A percentile compares a stretch with the other conserved stretches of the same genome.
Evolutionary conservation across 306 rosid genomes (phyloP).

Genomic region (Astragalus membranaceus): DNA sequence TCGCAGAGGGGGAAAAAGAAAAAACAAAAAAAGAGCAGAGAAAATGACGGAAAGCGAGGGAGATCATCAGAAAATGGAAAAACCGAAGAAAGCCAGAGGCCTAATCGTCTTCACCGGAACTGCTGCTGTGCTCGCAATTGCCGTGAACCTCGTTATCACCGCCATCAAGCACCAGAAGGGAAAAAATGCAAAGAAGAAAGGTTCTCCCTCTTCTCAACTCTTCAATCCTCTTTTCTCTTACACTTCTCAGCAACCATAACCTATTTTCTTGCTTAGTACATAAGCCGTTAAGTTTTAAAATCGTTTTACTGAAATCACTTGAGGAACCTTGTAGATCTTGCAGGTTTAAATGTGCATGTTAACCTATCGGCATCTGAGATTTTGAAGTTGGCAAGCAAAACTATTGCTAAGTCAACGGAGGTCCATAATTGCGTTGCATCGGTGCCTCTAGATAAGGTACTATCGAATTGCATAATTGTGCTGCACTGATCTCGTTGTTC

Average conservation of each 20-base stretch:
- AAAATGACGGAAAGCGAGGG: slow-evolving; percentile 54
- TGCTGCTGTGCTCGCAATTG: slow-evolving; percentile 69
- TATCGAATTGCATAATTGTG: not conserved
- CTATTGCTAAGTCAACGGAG: slow-evolving; percentile 62
- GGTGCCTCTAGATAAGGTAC: slow-evolving; percentile 77
- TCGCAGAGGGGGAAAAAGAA: slow-evolving; percentile 26
- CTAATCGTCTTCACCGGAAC: slow-evolving; percentile 64
- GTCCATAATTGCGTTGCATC: slow-evolving; percentile 78
- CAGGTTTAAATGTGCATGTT: slow-evolving; percentile 49
- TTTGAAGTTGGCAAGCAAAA: slow-evolving; percentile 64
- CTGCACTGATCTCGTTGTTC: not conserved
- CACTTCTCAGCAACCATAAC: not conserved
- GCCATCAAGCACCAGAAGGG: slow-evolving; percentile 42
- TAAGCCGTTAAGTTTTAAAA: not conserved
- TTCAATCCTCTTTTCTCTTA: slow-evolving; percentile 4
- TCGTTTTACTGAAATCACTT: slow-evolving; percentile 3
- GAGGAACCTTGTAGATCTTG: slow-evolving; percentile 52
- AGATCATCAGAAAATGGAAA: slow-evolving; percentile 48
- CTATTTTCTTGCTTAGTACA: not conserved
- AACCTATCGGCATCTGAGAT: slow-evolving; percentile 73
- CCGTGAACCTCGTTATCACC: slow-evolving; percentile 55
- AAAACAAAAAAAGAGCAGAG: slow-evolving; percentile 9
- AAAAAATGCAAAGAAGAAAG: slow-evolving; percentile 52
- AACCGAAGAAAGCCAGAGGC: slow-evolving; percentile 33
- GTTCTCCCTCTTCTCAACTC: slow-evolving; percentile 22